Percentiles rank a stretch among this genome's conserved stretches.
These are phyloP conservation scores for Lunularia cruciata DNA, from an alignment of 225 moss, liverwort and hornwort species.

Conservation along the genomic window DNA sequence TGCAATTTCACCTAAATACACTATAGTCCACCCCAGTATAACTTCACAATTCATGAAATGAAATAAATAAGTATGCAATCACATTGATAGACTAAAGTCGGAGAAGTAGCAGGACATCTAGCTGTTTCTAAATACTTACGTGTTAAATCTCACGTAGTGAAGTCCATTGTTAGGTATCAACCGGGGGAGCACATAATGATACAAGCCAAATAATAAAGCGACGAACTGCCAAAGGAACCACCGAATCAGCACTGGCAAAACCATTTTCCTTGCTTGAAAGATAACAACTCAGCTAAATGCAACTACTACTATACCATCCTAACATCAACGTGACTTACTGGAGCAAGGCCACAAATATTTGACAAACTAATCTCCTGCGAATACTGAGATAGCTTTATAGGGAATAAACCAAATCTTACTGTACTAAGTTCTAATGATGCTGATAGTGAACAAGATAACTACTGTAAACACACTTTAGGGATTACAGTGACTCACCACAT, in stretches of 20 bases:
- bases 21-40: too few species aligned
- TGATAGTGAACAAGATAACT: background rate
- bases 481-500: conserved; percentile 65
- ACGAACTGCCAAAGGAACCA: conserved; percentile 53
- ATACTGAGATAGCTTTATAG: too few species aligned
- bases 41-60: too few species aligned
- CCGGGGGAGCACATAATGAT: conserved; percentile 60
- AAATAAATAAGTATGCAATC: too few species aligned
- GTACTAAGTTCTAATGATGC: background rate
- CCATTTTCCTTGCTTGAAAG: background rate
- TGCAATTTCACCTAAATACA: too few species aligned
- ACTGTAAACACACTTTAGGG: background rate
- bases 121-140: conserved; percentile 56
- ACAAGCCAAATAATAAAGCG: conserved; percentile 72
- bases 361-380: background rate
- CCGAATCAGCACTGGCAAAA: background rate
- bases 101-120: too few species aligned
- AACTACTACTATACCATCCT: background rate
- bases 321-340: background rate
- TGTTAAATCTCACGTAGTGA: conserved; percentile 49
- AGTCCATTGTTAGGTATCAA: conserved; percentile 46
- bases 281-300: too few species aligned
- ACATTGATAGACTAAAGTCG: too few species aligned
- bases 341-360: background rate
- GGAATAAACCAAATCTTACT: too few species aligned